phyloP scores from a whole-genome alignment of 371 early-diverging fungal genomes.

The Mucor circinelloides region DNA sequence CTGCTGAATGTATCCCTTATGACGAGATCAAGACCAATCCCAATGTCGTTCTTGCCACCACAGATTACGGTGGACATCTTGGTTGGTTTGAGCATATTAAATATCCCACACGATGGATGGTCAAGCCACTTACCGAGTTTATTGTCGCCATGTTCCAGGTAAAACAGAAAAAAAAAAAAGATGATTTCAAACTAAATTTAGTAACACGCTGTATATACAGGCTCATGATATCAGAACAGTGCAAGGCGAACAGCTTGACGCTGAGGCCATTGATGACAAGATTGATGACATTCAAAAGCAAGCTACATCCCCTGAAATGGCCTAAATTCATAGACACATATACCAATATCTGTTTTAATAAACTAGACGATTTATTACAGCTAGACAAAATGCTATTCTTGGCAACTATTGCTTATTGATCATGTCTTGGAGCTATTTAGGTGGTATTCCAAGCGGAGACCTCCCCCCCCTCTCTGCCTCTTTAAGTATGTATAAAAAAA shows the following conservation, averaged over 20 bases:
- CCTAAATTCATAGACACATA: neutral
- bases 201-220: neutral
- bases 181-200: slow-evolving; percentile 1
- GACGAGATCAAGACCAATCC: slow-evolving; percentile 80
- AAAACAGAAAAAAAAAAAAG: neutral
- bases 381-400: slow-evolving; percentile 5
- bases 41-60: slow-evolving; percentile 83
- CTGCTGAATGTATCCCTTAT: slow-evolving; percentile 70
- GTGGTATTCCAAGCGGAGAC: slow-evolving; percentile 1
- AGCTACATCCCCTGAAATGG: slow-evolving; percentile 7
- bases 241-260: neutral
- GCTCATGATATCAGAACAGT: slow-evolving; percentile 17
- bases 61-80: slow-evolving; percentile 90
- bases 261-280: slow-evolving; percentile 12
- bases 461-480: neutral
- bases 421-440: slow-evolving; percentile 21
- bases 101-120: slow-evolving; percentile 67
- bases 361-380: neutral
- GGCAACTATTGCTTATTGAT: slow-evolving; percentile 12
- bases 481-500: neutral
- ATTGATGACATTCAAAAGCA: slow-evolving; percentile 16
- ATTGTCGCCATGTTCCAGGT: slow-evolving; percentile 59
- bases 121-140: slow-evolving; percentile 71
- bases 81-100: slow-evolving; percentile 83
- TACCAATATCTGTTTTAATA: neutral